A percentile compares a stretch with the other conserved stretches of the same genome.
These are phyloP conservation scores for Ophiostoma perfectum DNA, from an alignment of 2,329 filamentous ascomycete species.

Conservation along the genomic window DNA sequence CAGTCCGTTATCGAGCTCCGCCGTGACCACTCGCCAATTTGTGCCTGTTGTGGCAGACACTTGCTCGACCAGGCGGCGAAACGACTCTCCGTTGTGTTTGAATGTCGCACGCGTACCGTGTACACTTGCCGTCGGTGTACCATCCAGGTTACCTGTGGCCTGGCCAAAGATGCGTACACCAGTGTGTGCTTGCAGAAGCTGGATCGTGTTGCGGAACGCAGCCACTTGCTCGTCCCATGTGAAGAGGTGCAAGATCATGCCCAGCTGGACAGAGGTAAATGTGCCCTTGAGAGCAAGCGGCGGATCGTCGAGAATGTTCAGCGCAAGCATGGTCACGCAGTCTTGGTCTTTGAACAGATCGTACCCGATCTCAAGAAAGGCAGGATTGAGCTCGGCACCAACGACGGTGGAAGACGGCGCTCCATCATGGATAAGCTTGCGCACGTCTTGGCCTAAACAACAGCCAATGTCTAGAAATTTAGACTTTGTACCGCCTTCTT, in stretches of 20 bases:
- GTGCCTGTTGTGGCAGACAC: constrained; percentile 26
- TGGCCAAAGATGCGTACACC: not conserved
- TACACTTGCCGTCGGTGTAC: not conserved
- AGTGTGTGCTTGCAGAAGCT: not conserved
- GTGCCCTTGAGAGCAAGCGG: not conserved
- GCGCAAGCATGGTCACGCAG: not conserved
- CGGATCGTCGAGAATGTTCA: not conserved
- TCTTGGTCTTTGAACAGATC: not conserved
- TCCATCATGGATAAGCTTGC: constrained; percentile 38
- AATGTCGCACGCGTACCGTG: constrained; percentile 10
- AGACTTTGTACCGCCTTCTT: not conserved
- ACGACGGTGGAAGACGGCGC: constrained; percentile 15
- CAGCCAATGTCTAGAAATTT: constrained; percentile 40
- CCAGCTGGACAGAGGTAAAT: not conserved
- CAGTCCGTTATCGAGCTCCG: constrained; percentile 26
- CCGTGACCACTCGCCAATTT: constrained; percentile 27
- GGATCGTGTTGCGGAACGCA: constrained; percentile 26
- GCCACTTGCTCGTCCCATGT: constrained; percentile 33
- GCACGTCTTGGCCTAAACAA: constrained; percentile 41
- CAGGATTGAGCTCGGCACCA: not conserved
- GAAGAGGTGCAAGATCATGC: constrained; percentile 36
- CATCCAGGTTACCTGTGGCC: not conserved
- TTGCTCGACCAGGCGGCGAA: constrained; percentile 24
- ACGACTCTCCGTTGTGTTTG: constrained; percentile 31
- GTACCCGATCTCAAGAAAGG: not conserved